These are phyloP conservation scores for Aspergillus puulaauensis DNA, from an alignment of 2,329 filamentous ascomycete genomes.

Conservation along the genomic window DNA sequence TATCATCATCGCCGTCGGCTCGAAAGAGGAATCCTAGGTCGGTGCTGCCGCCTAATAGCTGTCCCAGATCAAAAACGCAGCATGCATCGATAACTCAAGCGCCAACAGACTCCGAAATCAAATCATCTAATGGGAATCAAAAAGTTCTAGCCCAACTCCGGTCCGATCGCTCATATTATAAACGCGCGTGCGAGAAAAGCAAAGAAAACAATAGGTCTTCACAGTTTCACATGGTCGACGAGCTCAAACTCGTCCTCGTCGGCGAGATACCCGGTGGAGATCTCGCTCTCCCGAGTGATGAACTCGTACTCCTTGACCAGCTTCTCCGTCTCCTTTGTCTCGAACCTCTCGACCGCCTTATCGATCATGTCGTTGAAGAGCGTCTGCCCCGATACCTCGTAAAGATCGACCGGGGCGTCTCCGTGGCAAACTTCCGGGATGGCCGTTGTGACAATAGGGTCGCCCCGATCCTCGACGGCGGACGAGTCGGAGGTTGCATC, in stretches of 20 bases:
- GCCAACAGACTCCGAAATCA: slow-evolving; percentile 5
- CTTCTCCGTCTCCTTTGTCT: slow-evolving; percentile 61
- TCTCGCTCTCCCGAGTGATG: slow-evolving; percentile 43
- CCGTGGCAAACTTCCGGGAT: slow-evolving; percentile 47
- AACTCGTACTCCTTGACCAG: slow-evolving; percentile 62
- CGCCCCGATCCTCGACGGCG: slow-evolving; percentile 30
- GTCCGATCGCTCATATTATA: slow-evolving; percentile 9
- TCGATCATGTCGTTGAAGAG: slow-evolving; percentile 57
- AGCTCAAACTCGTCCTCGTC: slow-evolving; percentile 46
- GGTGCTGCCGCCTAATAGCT: neutral
- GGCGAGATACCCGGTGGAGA: slow-evolving; percentile 25
- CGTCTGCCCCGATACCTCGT: slow-evolving; percentile 56
- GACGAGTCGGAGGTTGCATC: slow-evolving; percentile 30
- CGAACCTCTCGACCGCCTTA: slow-evolving; percentile 60
- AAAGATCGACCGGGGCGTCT: slow-evolving; percentile 53
- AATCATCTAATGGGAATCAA: slow-evolving; percentile 3
- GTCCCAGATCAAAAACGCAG: neutral
- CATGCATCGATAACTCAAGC: neutral
- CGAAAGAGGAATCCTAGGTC: neutral
- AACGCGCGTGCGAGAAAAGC: neutral
- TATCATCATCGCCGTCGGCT: neutral
- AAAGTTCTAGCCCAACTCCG: slow-evolving; percentile 14
- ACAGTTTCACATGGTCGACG: slow-evolving; percentile 34
- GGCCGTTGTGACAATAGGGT: slow-evolving; percentile 46
- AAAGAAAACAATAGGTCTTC: slow-evolving; percentile 1